Evolutionary conservation across 192 early-diverging fungal genomes (phyloP).

Genomic region (Coemansia aciculifera): DNA sequence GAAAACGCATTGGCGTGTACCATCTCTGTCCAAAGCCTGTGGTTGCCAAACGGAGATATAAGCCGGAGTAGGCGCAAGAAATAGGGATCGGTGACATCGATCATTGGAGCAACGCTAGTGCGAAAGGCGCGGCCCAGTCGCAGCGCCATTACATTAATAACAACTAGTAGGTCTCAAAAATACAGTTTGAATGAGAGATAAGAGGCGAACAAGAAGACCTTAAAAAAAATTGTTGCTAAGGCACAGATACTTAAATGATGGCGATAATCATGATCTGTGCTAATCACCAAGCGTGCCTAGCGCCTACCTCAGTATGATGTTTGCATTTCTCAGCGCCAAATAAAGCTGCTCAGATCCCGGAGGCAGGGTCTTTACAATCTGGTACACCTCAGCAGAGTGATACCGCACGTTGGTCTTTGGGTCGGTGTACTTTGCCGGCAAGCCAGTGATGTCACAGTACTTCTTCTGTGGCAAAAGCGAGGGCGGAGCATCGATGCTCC

Average conservation of each 20-base stretch:
- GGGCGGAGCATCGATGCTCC: conserved; percentile 81
- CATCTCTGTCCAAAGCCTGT: conserved; percentile 74
- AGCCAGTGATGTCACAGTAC: conserved; percentile 89
- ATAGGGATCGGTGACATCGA: conserved; percentile 71
- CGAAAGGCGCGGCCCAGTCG: conserved; percentile 24
- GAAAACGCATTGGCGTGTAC: conserved; percentile 59
- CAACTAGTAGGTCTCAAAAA: neutral
- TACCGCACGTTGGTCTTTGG: conserved; percentile 84
- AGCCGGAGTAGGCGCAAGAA: conserved; percentile 67
- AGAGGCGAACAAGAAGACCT: neutral
- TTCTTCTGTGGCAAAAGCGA: conserved; percentile 82
- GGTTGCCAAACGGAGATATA: conserved; percentile 61
- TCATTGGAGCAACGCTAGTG: conserved; percentile 73
- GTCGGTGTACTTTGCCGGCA: conserved; percentile 84
- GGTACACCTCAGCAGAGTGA: conserved; percentile 79
- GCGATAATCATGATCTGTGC: neutral
- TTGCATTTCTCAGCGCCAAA: conserved; percentile 76
- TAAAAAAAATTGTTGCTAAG: neutral
- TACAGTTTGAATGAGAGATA: neutral
- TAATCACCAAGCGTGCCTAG: neutral
- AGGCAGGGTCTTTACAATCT: conserved; percentile 67
- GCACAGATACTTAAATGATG: neutral
- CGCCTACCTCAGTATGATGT: conserved; percentile 64
- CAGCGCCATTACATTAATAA: conserved; percentile 17
- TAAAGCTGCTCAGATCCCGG: conserved; percentile 80